Evolutionary conservation across 805 yeast genomes (phyloP).

Genomic region (Lipomyces orientalis): DNA sequence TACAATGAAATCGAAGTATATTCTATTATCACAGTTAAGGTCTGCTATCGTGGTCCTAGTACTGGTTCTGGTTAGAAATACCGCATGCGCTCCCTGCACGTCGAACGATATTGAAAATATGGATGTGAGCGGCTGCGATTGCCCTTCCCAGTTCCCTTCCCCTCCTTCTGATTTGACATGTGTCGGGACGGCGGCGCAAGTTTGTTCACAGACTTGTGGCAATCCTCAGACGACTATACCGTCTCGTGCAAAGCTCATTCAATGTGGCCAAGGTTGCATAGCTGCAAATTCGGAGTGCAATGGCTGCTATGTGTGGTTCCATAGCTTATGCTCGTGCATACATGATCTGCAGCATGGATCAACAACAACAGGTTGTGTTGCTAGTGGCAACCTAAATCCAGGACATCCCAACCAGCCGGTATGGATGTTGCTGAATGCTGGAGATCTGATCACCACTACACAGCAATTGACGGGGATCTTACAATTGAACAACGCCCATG

Average conservation of each 20-base stretch:
- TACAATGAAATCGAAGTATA: not conserved
- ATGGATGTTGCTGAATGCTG: not conserved
- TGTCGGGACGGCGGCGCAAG: not conserved
- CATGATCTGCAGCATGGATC: not conserved
- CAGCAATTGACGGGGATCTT: not conserved
- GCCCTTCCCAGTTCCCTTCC: not conserved
- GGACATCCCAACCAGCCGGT: not conserved
- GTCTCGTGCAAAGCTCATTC: not conserved
- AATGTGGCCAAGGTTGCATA: not conserved
- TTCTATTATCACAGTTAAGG: not conserved
- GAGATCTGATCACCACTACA: not conserved
- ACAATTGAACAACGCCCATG: not conserved
- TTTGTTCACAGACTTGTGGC: not conserved
- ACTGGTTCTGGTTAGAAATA: not conserved
- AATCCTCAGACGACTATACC: not conserved
- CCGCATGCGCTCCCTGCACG: not conserved
- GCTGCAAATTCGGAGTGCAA: not conserved
- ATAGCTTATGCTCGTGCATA: not conserved
- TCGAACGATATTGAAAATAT: not conserved
- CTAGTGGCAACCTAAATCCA: not conserved
- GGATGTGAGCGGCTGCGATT: not conserved
- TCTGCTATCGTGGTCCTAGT: not conserved
- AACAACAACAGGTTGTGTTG: not conserved
- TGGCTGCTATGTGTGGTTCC: not conserved
- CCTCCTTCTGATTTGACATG: not conserved